Percentiles rank a stretch among this genome's conserved stretches.
Conservation (phyloP, 306 rosid species). For the Hylodesmum podocarpum region DNA sequence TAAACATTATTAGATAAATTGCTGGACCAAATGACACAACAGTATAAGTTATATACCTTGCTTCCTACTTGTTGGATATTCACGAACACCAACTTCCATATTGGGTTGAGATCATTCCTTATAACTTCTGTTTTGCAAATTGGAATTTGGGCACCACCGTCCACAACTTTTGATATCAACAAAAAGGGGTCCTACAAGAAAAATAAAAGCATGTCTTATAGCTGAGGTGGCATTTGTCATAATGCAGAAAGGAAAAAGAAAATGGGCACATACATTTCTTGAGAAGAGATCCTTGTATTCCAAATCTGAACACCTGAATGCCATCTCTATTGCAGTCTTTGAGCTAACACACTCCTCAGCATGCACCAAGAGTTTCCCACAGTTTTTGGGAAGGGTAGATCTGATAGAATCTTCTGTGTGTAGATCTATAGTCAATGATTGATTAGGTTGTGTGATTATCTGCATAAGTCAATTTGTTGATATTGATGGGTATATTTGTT, state of each 20-base stretch:
- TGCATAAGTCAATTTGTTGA: constrained; percentile 43
- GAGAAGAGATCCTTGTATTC: constrained; percentile 78
- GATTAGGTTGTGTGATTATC: constrained; percentile 59
- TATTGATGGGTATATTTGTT: neutral
- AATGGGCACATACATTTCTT: constrained; percentile 60
- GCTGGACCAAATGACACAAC: neutral
- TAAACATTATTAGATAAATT: neutral
- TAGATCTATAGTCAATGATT: constrained; percentile 63
- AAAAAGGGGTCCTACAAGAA: constrained; percentile 72
- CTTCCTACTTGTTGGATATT: constrained; percentile 81
- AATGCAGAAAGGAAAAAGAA: constrained; percentile 8
- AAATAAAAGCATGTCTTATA: constrained; percentile 13
- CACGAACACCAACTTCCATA: constrained; percentile 67
- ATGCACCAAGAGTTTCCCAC: constrained; percentile 64
- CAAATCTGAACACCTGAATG: constrained; percentile 72
- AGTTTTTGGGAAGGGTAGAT: constrained; percentile 37
- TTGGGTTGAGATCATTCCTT: constrained; percentile 69
- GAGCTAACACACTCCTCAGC: constrained; percentile 75
- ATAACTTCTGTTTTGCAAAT: constrained; percentile 80
- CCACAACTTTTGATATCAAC: constrained; percentile 59
- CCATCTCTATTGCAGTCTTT: constrained; percentile 61
- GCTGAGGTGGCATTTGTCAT: constrained; percentile 6
- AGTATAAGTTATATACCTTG: constrained; percentile 53
- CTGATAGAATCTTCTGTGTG: constrained; percentile 46
- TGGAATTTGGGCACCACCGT: constrained; percentile 57